A percentile compares a stretch with the other conserved stretches of the same genome.
These are phyloP conservation scores for Tuber brumale DNA, from an alignment of 495 filamentous ascomycete species.

Conservation along the genomic window DNA sequence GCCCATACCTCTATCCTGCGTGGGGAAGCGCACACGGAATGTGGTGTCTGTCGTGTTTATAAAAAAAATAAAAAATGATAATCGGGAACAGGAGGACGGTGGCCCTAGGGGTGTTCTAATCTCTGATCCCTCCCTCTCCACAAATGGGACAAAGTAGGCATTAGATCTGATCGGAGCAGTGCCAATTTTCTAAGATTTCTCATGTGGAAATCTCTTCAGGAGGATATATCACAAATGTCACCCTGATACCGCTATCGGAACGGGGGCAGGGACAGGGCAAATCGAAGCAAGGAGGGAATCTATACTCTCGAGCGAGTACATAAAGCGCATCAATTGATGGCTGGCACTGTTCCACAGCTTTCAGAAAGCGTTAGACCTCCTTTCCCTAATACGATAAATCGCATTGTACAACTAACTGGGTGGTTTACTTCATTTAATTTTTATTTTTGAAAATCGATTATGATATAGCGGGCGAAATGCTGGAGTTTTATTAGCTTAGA, in stretches of 20 bases:
- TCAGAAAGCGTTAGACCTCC: not conserved
- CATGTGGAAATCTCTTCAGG: not conserved
- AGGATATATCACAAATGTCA: not conserved
- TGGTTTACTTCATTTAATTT: not conserved
- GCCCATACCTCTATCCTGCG: not conserved
- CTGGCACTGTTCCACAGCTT: not conserved
- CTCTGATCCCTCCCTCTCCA: not conserved
- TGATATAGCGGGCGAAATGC: constrained; percentile 14
- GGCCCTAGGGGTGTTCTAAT: not conserved
- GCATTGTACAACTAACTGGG: constrained; percentile 13
- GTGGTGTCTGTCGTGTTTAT: not conserved
- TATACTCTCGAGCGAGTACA: not conserved
- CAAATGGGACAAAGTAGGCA: not conserved
- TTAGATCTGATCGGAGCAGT: not conserved
- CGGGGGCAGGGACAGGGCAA: not conserved
- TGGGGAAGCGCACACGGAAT: not conserved
- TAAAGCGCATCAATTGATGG: not conserved
- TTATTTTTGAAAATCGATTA: not conserved
- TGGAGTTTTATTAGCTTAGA: constrained; percentile 23
- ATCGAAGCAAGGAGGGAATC: not conserved
- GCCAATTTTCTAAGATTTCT: not conserved
- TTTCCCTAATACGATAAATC: constrained; percentile 25
- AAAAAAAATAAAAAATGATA: not conserved
- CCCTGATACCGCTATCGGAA: not conserved
- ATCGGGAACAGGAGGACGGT: not conserved